Percentiles rank a stretch among this genome's conserved stretches.
These are phyloP conservation scores for Nadsonia fulvescens DNA, from an alignment of 805 yeast genomes.

Conservation along the genomic window DNA sequence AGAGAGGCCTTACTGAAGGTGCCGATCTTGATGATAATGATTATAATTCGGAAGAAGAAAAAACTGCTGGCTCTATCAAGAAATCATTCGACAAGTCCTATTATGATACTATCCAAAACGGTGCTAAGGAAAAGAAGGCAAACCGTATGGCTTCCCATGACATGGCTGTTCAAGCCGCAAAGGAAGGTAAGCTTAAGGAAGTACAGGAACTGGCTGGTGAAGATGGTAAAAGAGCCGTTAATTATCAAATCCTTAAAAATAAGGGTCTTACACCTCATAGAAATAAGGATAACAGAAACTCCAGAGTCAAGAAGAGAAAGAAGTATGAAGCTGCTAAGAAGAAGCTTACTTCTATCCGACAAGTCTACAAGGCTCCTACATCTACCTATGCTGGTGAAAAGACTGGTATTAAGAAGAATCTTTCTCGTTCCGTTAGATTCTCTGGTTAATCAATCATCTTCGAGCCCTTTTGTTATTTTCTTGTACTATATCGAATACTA, in stretches of 20 bases:
- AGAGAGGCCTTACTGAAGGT: conserved; percentile 52
- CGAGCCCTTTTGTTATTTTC: too few species aligned
- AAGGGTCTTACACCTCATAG: conserved; percentile 89
- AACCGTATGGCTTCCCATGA: conserved; percentile 47
- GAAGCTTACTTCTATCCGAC: conserved; percentile 79
- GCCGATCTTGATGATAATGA: conserved; percentile 31
- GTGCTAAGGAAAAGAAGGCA: conserved; percentile 25
- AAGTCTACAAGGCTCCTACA: conserved; percentile 58
- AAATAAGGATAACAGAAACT: conserved; percentile 83
- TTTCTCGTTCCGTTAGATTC: conserved; percentile 75
- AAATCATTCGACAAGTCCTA: conserved; percentile 10
- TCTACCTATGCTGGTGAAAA: conserved; percentile 85
- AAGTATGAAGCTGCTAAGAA: conserved; percentile 88
- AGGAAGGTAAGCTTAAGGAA: conserved; percentile 68
- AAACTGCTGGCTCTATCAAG: conserved; percentile 21
- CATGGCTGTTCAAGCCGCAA: conserved; percentile 59
- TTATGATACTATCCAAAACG: conserved; percentile 12
- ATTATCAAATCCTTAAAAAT: conserved; percentile 87
- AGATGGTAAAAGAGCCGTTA: conserved; percentile 85
- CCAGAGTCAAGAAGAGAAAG: conserved; percentile 96
- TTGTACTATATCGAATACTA: too few species aligned
- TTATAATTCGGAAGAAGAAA: conserved; percentile 27
- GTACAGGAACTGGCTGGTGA: conserved; percentile 38
- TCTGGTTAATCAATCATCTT: conserved; percentile 7
- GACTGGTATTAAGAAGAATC: conserved; percentile 92